Evolutionary conservation across 139 green algal genomes (phyloP), one percentile per base, ranked within the genome.

Genomic region (Eudorina sp.): DNA sequence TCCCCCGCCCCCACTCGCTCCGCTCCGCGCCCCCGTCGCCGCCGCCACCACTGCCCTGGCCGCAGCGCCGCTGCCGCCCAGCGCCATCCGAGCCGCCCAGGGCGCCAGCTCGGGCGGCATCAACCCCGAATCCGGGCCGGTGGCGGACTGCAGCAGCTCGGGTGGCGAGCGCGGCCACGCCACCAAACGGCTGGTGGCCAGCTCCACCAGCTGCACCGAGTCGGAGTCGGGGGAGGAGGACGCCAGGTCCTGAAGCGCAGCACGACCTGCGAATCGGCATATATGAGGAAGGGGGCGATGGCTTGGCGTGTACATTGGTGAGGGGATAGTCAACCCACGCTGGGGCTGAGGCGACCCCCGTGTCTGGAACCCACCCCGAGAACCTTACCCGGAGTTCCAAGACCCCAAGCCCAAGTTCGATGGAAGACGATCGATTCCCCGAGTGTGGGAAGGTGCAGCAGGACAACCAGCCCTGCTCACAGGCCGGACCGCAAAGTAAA

Each of bases 1-100:
- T 29, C 68, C 68, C 29, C 68, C 68, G 9, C 68, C 14, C 48
- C 68, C 68, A 48, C 46, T 38, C 14, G 55, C 55, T 9, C 25
- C 53, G 23, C 16, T 38, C 38, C 51, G n/a, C 46, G 13, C 36
- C 29, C 6, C 58, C 4, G 53, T 31, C 36, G 36, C 21, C 18
- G 38, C 78, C 23, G 8, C 36, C 23, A 38, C 36, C 9, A 23
- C 58, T 14, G 13, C 53, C n/a, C 46, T 43, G 14, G 38, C 78
- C 8, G 27, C 76, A 34, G 76, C 78, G 1, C 25, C 60, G 23
- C 55, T 31, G 36, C 34, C 48, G 4, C 46, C 78, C 31, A 46
- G 41, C 43, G n/a, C 45, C n/a, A 86, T n/a, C 58, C 80, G 43
- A 29, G 80, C 80, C 5, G 80, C 80, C 80, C 80, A 86, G 62